A percentile compares a stretch with the other conserved stretches of the same genome.
Conservation (phyloP, 2,329 filamentous ascomycete species). For the Myriosclerotinia duriaeana region DNA sequence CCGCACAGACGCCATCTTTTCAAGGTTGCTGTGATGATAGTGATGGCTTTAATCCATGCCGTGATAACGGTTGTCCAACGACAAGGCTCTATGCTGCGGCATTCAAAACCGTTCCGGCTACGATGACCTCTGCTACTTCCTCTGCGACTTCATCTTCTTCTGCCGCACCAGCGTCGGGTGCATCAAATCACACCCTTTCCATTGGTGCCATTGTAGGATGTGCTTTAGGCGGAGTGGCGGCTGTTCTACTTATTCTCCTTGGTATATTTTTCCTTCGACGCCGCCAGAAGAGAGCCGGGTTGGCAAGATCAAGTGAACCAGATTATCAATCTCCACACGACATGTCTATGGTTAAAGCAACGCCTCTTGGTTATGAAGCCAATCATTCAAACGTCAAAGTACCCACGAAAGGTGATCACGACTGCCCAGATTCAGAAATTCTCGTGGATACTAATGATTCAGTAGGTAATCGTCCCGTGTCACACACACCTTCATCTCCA, state of each 20-base stretch:
- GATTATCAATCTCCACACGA: not conserved
- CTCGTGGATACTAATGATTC: not conserved
- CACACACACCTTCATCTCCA: not conserved
- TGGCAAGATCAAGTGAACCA: not conserved
- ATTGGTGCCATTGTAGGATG: not conserved
- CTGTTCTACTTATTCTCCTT: not conserved
- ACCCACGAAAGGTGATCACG: not conserved
- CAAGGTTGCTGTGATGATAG: slow-evolving; percentile 16
- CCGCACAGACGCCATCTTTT: not conserved
- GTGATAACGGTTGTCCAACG: not conserved
- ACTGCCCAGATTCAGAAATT: not conserved
- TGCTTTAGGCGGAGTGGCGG: not conserved
- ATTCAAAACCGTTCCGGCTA: not conserved
- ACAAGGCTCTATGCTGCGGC: slow-evolving; percentile 2
- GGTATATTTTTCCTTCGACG: not conserved
- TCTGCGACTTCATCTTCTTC: not conserved
- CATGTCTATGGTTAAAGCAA: not conserved
- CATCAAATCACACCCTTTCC: not conserved
- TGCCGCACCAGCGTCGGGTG: not conserved
- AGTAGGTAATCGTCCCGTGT: not conserved
- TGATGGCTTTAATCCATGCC: not conserved
- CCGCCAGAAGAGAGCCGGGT: not conserved
- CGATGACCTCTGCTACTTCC: not conserved
- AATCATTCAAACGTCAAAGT: not conserved
- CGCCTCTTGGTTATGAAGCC: not conserved